A percentile compares a stretch with the other conserved stretches of the same genome.
Conservation (phyloP, 2,329 filamentous ascomycete genomes). For the Trichophyton mentagrophytes region DNA sequence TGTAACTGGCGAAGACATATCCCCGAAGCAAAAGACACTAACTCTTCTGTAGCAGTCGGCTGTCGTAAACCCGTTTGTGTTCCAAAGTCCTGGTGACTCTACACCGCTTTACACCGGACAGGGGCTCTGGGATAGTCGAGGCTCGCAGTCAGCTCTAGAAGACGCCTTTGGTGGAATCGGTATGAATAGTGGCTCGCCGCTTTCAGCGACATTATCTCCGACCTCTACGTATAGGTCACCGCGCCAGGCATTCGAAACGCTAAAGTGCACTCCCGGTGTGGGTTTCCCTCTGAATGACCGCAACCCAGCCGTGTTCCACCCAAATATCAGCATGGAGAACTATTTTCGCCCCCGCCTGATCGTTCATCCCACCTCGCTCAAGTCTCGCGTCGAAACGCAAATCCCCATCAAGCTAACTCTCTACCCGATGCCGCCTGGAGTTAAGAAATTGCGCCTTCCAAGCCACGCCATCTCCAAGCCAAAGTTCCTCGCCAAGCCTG, state of each 20-base stretch:
- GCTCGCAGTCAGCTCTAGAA: conserved; percentile 33
- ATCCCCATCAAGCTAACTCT: conserved; percentile 77
- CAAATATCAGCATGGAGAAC: conserved; percentile 20
- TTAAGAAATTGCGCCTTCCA: conserved; percentile 73
- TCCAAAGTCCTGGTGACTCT: conserved; percentile 5
- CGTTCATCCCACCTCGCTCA: conserved; percentile 56
- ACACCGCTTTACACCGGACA: conserved; percentile 10
- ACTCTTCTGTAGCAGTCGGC: neutral
- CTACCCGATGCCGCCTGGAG: conserved; percentile 58
- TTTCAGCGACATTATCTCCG: conserved; percentile 27
- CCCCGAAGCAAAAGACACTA: neutral
- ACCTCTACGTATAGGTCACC: conserved; percentile 26
- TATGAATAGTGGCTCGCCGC: conserved; percentile 33
- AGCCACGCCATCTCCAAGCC: conserved; percentile 88
- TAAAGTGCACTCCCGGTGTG: conserved; percentile 10
- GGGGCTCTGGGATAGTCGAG: conserved; percentile 30
- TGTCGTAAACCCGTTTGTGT: conserved; percentile 7
- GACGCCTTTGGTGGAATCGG: conserved; percentile 35
- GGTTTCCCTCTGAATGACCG: conserved; percentile 15
- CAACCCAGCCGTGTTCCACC: conserved; percentile 19
- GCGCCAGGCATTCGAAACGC: conserved; percentile 28
- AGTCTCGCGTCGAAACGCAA: conserved; percentile 92
- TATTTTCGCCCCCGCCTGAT: conserved; percentile 37
- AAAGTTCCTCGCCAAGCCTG: conserved; percentile 68
- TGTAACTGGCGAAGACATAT: neutral